Conservation (phyloP, 345 rosid genomes). For the Cardamine occulta region DNA sequence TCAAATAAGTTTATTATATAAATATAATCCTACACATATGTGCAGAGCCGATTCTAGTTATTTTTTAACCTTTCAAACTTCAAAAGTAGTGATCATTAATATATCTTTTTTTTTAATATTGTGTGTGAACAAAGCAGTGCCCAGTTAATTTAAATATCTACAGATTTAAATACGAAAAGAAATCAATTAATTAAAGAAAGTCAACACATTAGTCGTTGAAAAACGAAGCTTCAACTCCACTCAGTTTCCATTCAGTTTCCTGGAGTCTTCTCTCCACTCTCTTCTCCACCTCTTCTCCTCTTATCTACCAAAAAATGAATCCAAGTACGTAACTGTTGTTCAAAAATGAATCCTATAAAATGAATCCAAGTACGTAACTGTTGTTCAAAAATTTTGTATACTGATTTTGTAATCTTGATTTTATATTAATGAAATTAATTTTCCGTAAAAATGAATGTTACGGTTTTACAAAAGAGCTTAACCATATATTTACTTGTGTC, state of each 20-base stretch:
- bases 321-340: constrained; percentile 3
- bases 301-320: constrained; percentile 55
- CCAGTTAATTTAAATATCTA: neutral
- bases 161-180: neutral
- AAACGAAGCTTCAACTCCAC: constrained; percentile 40
- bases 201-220: constrained; percentile 18
- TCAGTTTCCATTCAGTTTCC: constrained; percentile 50
- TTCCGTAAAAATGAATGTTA: too few species aligned
- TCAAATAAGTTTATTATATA: too few species aligned
- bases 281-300: constrained; percentile 52
- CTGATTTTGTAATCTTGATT: too few species aligned
- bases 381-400: too few species aligned
- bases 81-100: neutral
- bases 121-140: neutral
- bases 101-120: too few species aligned
- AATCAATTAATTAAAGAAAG: constrained; percentile 2
- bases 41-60: too few species aligned
- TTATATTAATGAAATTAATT: too few species aligned
- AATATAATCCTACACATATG: too few species aligned
- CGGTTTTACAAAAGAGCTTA: too few species aligned
- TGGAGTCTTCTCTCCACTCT: constrained; percentile 49
- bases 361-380: too few species aligned
- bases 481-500: too few species aligned
- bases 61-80: too few species aligned
- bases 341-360: constrained; percentile 32